These are phyloP conservation scores for Paspalum notatum DNA, from an alignment of 176 grass and related monocot species.

Conservation along the genomic window DNA sequence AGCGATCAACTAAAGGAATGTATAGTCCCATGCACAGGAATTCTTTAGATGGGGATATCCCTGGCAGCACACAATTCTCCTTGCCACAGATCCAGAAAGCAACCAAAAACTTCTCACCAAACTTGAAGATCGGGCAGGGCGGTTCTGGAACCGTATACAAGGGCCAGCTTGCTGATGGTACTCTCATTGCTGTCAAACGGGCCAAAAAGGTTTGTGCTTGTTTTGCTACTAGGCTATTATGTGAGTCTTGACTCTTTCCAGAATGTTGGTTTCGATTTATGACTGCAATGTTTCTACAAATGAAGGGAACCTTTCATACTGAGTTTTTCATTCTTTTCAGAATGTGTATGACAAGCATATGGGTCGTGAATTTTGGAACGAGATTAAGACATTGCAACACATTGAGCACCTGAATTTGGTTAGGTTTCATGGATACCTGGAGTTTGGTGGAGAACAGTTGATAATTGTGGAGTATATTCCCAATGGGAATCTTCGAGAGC, in stretches of 20 bases:
- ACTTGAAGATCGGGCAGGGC: conserved; percentile 78
- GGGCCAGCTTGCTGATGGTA: conserved; percentile 69
- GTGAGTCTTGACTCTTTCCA: too few relatives aligned
- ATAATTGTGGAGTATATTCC: conserved; percentile 86
- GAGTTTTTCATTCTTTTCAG: conserved; percentile 31
- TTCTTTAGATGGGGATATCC: conserved; percentile 51
- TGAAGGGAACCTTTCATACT: too few relatives aligned
- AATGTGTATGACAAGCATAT: conserved; percentile 67
- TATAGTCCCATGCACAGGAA: conserved; percentile 40
- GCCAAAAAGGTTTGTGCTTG: conserved; percentile 67
- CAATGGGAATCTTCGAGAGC: conserved; percentile 95
- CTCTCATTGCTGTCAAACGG: conserved; percentile 73
- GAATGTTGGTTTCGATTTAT: too few relatives aligned
- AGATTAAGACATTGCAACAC: conserved; percentile 79
- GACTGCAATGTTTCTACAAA: too few relatives aligned
- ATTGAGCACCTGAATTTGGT: conserved; percentile 95
- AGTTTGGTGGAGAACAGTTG: conserved; percentile 77
- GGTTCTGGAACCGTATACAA: conserved; percentile 84
- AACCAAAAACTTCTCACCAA: conserved; percentile 81
- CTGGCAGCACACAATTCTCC: conserved; percentile 60
- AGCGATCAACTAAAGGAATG: conserved; percentile 39
- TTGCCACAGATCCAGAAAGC: conserved; percentile 81
- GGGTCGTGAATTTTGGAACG: conserved; percentile 73
- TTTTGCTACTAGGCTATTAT: background rate
- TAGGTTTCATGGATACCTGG: conserved; percentile 73